A percentile compares a stretch with the other conserved stretches of the same genome.
Conservation (phyloP, 441 rosid genomes). For the Populus hybrid region DNA sequence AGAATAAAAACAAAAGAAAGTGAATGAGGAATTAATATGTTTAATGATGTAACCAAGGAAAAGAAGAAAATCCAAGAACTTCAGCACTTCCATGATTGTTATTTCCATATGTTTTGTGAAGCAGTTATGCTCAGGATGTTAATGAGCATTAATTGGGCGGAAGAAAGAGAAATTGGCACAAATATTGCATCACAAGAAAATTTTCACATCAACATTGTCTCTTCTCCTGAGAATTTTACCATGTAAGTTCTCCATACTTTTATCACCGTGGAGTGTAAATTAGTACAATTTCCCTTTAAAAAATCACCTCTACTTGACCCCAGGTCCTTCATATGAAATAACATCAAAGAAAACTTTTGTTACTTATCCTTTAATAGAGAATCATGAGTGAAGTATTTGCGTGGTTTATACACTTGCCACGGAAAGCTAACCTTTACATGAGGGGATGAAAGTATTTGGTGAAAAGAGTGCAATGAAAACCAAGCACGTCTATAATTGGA, state of each 20-base stretch:
- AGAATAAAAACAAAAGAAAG: conserved; percentile 7
- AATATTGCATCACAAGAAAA: neutral
- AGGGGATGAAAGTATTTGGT: neutral
- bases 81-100: neutral
- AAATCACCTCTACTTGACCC: neutral
- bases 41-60: neutral
- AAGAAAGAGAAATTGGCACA: neutral
- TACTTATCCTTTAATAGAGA: neutral
- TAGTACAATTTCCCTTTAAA: neutral
- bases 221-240: neutral
- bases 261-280: neutral
- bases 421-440: neutral
- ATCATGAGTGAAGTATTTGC: neutral
- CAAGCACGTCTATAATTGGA: neutral
- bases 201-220: neutral
- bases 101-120: neutral
- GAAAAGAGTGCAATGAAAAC: neutral
- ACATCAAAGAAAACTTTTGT: neutral
- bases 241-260: neutral
- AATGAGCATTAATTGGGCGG: neutral
- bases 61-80: neutral
- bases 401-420: neutral
- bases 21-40: neutral
- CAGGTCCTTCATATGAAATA: neutral
- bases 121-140: neutral